Evolutionary conservation across 2,329 filamentous ascomycete genomes (phyloP).

Genomic region (Pseudogymnoascus sp.): DNA sequence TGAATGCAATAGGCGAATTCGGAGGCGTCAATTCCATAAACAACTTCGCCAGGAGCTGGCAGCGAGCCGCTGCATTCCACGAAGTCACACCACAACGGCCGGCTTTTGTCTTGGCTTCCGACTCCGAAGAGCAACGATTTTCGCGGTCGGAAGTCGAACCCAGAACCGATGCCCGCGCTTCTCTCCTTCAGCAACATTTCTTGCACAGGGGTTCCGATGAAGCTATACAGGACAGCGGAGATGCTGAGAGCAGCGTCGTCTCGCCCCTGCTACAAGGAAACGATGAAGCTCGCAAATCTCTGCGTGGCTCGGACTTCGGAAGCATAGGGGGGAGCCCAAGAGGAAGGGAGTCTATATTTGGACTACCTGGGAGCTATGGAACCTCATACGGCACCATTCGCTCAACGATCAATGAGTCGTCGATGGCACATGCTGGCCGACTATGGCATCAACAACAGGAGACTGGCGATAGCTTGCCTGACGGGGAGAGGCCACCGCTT

Average conservation of each 20-base stretch:
- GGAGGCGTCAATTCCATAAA: slow-evolving; percentile 91
- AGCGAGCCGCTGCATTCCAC: slow-evolving; percentile 78
- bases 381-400: slow-evolving; percentile 50
- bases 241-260: slow-evolving; percentile 11
- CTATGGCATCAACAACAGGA: slow-evolving; percentile 43
- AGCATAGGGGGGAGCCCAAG: slow-evolving; percentile 28
- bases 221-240: slow-evolving; percentile 23
- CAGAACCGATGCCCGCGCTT: slow-evolving; percentile 19
- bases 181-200: slow-evolving; percentile 45
- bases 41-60: slow-evolving; percentile 88
- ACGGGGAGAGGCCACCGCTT: slow-evolving; percentile 62
- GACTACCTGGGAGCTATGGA: slow-evolving; percentile 64
- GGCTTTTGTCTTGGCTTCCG: slow-evolving; percentile 59
- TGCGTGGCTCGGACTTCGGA: slow-evolving; percentile 21
- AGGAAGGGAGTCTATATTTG: slow-evolving; percentile 45
- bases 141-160: slow-evolving; percentile 20
- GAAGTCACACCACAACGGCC: slow-evolving; percentile 77
- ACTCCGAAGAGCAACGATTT: slow-evolving; percentile 37
- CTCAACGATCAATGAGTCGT: slow-evolving; percentile 27
- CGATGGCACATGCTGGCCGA: slow-evolving; percentile 44
- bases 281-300: slow-evolving; percentile 2
- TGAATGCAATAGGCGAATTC: slow-evolving; percentile 57
- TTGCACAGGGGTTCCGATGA: slow-evolving; percentile 29
- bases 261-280: slow-evolving; percentile 29
- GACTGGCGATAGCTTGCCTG: slow-evolving; percentile 36